Conservation (phyloP, 768 basidiomycete genomes). For the Termitomyces sp. region DNA sequence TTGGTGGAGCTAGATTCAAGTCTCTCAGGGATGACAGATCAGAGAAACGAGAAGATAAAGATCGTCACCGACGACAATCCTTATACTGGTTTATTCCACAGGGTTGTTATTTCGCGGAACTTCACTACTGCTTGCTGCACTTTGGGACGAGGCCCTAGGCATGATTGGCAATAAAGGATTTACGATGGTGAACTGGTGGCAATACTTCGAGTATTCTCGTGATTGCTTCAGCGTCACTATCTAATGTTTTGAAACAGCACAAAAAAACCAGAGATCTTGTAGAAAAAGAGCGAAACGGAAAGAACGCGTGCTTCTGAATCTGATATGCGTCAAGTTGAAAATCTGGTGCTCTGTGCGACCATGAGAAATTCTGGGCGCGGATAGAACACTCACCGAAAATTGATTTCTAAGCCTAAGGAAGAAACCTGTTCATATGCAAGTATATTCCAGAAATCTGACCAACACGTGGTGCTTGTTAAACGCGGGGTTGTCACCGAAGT, state of each 20-base stretch:
- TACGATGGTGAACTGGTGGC: no score
- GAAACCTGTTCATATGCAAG: not conserved
- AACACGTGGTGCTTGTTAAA: no score
- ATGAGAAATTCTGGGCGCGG: not conserved
- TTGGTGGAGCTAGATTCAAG: not conserved
- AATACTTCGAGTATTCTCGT: no score
- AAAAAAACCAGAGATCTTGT: not conserved
- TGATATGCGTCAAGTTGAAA: not conserved
- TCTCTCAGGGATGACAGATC: not conserved
- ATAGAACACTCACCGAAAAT: not conserved
- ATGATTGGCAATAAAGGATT: not conserved
- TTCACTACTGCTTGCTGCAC: not conserved
- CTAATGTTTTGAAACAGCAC: not conserved
- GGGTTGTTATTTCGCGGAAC: constrained; percentile 6
- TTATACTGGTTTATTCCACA: constrained; percentile 10
- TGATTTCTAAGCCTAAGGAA: not conserved
- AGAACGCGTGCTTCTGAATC: not conserved
- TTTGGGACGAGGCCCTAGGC: not conserved
- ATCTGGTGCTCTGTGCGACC: not conserved
- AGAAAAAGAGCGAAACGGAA: not conserved
- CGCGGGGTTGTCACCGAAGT: no score
- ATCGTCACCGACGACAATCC: constrained; percentile 5
- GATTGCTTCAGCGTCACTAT: not conserved
- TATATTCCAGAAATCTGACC: no score
- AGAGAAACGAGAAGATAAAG: not conserved